Percentiles rank a stretch among this genome's conserved stretches.
phyloP scores from a whole-genome alignment of 176 grass and related monocot genomes.

The Oryza australiensis region DNA sequence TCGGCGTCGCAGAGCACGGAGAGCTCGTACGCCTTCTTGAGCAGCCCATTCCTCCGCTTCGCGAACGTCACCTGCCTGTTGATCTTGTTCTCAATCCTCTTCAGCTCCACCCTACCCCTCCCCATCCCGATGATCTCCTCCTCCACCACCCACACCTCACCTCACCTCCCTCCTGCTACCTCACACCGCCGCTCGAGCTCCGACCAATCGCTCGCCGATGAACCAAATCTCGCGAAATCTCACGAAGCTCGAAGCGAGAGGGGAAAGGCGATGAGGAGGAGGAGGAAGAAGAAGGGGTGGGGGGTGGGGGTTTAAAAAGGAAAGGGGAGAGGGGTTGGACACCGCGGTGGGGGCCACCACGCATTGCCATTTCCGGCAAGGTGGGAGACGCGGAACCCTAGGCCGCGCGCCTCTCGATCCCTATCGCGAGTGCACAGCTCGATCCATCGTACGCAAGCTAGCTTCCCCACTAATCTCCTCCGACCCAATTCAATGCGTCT shows the following conservation, averaged over 20 bases:
- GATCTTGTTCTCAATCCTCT: conserved; percentile 99
- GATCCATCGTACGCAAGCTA: conserved; percentile 20
- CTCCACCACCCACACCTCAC: neutral
- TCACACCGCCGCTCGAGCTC: no score
- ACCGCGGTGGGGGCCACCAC: conserved; percentile 15
- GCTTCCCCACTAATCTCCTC: neutral
- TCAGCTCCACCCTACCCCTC: conserved; percentile 88
- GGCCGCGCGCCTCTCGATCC: conserved; percentile 3
- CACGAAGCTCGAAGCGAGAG: neutral
- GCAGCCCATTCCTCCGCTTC: conserved; percentile 81
- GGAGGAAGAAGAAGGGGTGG: neutral
- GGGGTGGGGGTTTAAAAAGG: conserved; percentile 29
- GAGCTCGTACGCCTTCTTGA: conserved; percentile 98
- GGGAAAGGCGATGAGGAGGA: neutral
- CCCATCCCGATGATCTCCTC: conserved; percentile 53
- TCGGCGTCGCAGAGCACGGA: conserved; percentile 92
- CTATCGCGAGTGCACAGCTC: conserved; percentile 13
- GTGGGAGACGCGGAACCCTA: conserved; percentile 55
- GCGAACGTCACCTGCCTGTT: conserved; percentile 97
- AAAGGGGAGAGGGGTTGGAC: neutral
- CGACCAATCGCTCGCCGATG: no score
- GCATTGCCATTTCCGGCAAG: conserved; percentile 53
- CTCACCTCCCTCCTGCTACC: no score
- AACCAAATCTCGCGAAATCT: neutral
- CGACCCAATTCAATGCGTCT: conserved; percentile 21